Percentiles rank a stretch among this genome's conserved stretches.
Conservation (phyloP, 257 asterid genomes). For the Forsythia suspensa region DNA sequence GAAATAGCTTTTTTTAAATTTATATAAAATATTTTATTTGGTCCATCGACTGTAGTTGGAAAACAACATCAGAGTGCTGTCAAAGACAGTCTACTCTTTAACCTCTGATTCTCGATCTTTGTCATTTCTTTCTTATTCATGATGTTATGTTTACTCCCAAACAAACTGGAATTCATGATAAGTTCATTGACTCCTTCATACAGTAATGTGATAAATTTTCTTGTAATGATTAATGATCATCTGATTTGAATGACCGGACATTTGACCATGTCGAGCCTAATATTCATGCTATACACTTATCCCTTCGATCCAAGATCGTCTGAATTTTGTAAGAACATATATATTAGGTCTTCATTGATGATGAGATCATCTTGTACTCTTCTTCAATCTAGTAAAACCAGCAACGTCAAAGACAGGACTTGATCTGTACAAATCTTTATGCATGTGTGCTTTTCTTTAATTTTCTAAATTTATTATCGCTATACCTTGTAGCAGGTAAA, state of each 20-base stretch:
- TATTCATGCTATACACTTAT: too few species aligned
- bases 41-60: conserved; percentile 27
- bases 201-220: background rate
- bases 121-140: background rate
- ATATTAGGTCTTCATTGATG: too few species aligned
- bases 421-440: too few species aligned
- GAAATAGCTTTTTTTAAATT: background rate
- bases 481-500: too few species aligned
- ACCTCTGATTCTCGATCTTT: background rate
- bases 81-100: conserved; percentile 32
- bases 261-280: too few species aligned
- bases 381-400: too few species aligned
- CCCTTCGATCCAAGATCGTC: too few species aligned
- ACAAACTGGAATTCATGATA: background rate
- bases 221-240: background rate
- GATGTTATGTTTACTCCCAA: background rate
- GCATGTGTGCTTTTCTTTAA: too few species aligned
- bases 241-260: background rate
- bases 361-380: too few species aligned
- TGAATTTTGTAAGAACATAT: too few species aligned
- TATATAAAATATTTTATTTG: background rate
- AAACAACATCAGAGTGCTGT: conserved; percentile 36
- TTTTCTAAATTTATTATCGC: too few species aligned
- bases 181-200: background rate
- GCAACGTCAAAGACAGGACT: too few species aligned